phyloP scores from a whole-genome alignment of 768 basidiomycete species.

The Tylopilus sp. region DNA sequence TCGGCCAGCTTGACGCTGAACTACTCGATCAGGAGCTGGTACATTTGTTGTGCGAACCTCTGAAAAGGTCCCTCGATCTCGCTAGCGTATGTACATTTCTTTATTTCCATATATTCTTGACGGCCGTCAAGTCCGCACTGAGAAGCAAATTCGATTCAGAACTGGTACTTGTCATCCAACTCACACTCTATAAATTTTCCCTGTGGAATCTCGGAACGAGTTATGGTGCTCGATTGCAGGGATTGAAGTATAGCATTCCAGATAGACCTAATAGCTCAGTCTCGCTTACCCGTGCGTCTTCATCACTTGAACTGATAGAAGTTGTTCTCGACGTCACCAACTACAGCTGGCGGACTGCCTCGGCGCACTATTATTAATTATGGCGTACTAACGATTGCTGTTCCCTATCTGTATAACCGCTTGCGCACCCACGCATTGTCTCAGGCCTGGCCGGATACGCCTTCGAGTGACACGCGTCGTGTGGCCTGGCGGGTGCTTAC shows the following conservation, averaged over 20 bases:
- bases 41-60: constrained; percentile 76
- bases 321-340: neutral
- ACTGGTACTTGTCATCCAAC: constrained; percentile 62
- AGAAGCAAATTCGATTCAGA: constrained; percentile 71
- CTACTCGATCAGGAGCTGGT: constrained; percentile 87
- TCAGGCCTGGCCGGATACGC: constrained; percentile 87
- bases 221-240: constrained; percentile 83
- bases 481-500: constrained; percentile 70
- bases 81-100: constrained; percentile 52
- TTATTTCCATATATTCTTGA: constrained; percentile 12
- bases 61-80: constrained; percentile 64
- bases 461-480: constrained; percentile 70
- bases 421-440: constrained; percentile 75
- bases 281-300: constrained; percentile 24
- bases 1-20: constrained; percentile 90
- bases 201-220: constrained; percentile 78
- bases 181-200: constrained; percentile 77
- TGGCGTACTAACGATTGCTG: constrained; percentile 64
- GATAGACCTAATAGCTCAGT: neutral
- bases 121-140: constrained; percentile 46
- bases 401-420: constrained; percentile 78
- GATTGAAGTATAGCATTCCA: constrained; percentile 54
- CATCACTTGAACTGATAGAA: neutral
- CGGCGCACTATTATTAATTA: constrained; percentile 61
- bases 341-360: constrained; percentile 63